Evolutionary conservation across 192 early-diverging fungal genomes (phyloP), one percentile per base, ranked within the genome.

Genomic region (Obelidium mucronatum): DNA sequence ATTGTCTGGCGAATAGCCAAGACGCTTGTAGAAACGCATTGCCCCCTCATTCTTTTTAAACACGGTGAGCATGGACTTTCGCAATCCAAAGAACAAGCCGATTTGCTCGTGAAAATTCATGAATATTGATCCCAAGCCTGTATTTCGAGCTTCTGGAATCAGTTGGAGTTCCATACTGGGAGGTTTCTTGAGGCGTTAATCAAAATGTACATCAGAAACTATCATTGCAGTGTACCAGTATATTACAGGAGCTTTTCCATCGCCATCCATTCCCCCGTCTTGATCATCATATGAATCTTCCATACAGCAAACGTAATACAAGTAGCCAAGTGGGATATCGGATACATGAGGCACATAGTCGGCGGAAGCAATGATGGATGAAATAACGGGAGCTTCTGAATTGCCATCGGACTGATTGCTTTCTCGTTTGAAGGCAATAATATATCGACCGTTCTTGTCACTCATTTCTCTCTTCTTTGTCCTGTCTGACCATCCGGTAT

Each of bases 151-250:
- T 30, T 70, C 73, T 44, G 79, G 67, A 1, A 75, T 68, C 22
- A 92, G 48, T 67, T 92, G 91, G 4, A 92, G 81, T 81, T 92
- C 91, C 74, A 88, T 90, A 70, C 91, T 92, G 77, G 2, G 31
- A n/a, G 33, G 6, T 60, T 33, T 22, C 19, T 8, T 52, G 55
- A 60, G 31, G 17, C 28, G 19, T 63, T 28, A 8, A 19, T 26
- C n/a, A 1, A 33, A 24, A 78, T 40, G 19, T 31, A 58, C 39
- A 11, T 17, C 37, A n/a, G 62, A n/a, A n/a, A n/a, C n/a, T n/a
- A n/a, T n/a, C n/a, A 36, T 51, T 15, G 65, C 33, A 52, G 52
- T 28, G 78, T 88, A 92, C 91, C 91, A 92, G 71, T 92, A 92
- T 2, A 87, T 84, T 22, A 86, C 83, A 1, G 83, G 74, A 17